Evolutionary conservation across 169 alveolate genomes (phyloP).

Genomic region (Plasmodium gaboni): DNA sequence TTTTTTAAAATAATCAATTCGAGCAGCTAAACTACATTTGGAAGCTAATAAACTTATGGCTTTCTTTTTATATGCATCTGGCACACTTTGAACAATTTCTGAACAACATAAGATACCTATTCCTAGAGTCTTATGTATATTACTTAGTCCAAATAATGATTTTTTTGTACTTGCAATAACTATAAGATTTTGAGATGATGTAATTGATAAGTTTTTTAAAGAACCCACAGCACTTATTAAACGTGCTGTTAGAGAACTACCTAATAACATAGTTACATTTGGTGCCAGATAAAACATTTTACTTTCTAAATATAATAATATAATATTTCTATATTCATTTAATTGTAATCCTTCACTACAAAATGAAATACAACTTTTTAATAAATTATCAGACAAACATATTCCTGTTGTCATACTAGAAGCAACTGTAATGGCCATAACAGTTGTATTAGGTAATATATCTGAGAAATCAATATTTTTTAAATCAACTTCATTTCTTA

Average conservation of each 20-base stretch:
- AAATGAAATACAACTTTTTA: slow-evolving; percentile 54
- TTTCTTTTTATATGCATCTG: slow-evolving; percentile 81
- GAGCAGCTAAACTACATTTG: slow-evolving; percentile 89
- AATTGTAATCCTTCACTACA: slow-evolving; percentile 85
- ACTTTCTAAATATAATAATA: slow-evolving; percentile 88
- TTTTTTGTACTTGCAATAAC: slow-evolving; percentile 86
- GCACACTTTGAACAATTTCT: slow-evolving; percentile 86
- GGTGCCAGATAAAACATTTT: slow-evolving; percentile 97
- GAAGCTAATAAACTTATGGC: slow-evolving; percentile 89
- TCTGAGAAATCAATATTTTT: slow-evolving; percentile 86
- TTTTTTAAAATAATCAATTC: slow-evolving; percentile 86
- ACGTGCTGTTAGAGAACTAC: slow-evolving; percentile 97
- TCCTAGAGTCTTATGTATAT: slow-evolving; percentile 37
- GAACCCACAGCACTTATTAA: slow-evolving; percentile 97
- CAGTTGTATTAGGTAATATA: slow-evolving; percentile 89
- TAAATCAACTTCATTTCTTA: slow-evolving; percentile 87
- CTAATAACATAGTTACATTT: slow-evolving; percentile 95
- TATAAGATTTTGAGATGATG: slow-evolving; percentile 93
- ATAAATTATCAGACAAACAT: slow-evolving; percentile 62
- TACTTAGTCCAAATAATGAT: slow-evolving; percentile 76
- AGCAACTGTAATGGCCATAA: slow-evolving; percentile 93
- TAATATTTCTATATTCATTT: slow-evolving; percentile 73
- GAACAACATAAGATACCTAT: slow-evolving; percentile 84
- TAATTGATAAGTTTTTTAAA: slow-evolving; percentile 93
- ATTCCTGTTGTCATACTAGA: slow-evolving; percentile 88